Percentiles rank a stretch among this genome's conserved stretches.
Conservation (phyloP, 73 alveolate genomes). For the Tetrahymena elliotti region DNA sequence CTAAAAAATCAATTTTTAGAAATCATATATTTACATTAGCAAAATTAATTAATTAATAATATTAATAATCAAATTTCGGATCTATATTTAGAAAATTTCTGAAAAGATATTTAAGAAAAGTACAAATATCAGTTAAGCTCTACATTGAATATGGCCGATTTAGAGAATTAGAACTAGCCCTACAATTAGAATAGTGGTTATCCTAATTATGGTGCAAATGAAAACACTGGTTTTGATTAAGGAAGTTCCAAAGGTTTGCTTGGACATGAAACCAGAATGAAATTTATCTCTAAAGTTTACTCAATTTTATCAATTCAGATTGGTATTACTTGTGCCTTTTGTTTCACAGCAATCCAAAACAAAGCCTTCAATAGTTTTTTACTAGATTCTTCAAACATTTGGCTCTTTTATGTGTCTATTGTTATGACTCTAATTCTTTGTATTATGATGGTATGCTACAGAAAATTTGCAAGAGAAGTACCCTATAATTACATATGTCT, state of each 20-base stretch:
- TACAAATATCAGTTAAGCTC: not conserved
- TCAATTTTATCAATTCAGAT: slow-evolving; percentile 65
- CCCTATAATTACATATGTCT: slow-evolving; percentile 70
- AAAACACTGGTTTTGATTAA: not conserved
- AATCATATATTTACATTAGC: not conserved
- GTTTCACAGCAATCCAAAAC: not conserved
- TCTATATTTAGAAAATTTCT: not conserved
- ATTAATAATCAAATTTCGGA: not conserved
- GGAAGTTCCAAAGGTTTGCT: not conserved
- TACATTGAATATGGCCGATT: not conserved
- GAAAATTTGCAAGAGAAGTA: slow-evolving; percentile 49
- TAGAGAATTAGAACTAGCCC: not conserved
- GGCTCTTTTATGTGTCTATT: not conserved
- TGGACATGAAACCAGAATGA: slow-evolving; percentile 26
- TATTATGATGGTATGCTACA: slow-evolving; percentile 50
- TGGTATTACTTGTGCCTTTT: slow-evolving; percentile 30
- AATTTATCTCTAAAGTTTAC: slow-evolving; percentile 80
- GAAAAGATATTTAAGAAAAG: not conserved
- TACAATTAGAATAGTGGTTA: not conserved
- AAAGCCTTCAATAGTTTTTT: not conserved
- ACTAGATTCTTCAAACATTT: not conserved
- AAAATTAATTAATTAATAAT: not conserved
- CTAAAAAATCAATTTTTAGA: not conserved
- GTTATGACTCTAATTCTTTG: not conserved
- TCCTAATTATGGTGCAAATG: not conserved